These are phyloP conservation scores for Diaporthe aspalathi DNA, from an alignment of 2,329 filamentous ascomycete species.

Conservation along the genomic window DNA sequence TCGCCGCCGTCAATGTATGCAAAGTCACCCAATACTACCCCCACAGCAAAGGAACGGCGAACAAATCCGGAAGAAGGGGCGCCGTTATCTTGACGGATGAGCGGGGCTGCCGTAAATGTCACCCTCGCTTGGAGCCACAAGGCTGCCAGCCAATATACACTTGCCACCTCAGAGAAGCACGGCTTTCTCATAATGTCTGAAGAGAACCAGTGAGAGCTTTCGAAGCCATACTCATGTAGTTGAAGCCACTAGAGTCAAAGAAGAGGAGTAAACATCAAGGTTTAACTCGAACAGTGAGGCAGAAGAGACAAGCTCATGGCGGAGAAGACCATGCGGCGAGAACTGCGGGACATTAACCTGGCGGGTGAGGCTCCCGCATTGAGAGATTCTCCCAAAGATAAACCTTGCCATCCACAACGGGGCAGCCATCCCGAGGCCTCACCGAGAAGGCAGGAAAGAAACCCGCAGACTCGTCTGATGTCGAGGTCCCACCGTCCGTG, in stretches of 20 bases:
- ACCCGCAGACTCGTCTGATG: conserved; percentile 16
- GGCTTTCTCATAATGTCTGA: conserved; percentile 11
- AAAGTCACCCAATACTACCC: conserved; percentile 49
- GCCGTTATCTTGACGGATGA: not conserved
- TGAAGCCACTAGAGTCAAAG: not conserved
- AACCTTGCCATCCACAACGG: conserved; percentile 7
- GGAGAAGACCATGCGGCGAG: not conserved
- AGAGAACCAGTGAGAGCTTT: not conserved
- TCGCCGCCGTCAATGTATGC: conserved; percentile 54
- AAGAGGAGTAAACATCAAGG: not conserved
- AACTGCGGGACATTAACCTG: conserved; percentile 3
- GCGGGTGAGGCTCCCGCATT: conserved; percentile 7
- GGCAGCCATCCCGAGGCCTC: conserved; percentile 1
- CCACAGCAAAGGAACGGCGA: conserved; percentile 31
- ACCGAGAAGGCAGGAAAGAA: not conserved
- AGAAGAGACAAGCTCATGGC: not conserved
- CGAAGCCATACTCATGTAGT: conserved; percentile 12
- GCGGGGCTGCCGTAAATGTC: conserved; percentile 2
- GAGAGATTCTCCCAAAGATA: conserved; percentile 1
- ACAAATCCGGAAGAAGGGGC: conserved; percentile 11
- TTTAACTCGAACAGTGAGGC: not conserved
- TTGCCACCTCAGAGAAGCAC: conserved; percentile 23
- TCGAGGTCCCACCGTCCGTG: conserved; percentile 20
- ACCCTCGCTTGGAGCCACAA: not conserved
- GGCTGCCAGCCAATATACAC: not conserved